Evolutionary conservation across 805 yeast genomes (phyloP), one percentile per base, ranked within the genome.

Genomic region (Starmerella bacillaris): DNA sequence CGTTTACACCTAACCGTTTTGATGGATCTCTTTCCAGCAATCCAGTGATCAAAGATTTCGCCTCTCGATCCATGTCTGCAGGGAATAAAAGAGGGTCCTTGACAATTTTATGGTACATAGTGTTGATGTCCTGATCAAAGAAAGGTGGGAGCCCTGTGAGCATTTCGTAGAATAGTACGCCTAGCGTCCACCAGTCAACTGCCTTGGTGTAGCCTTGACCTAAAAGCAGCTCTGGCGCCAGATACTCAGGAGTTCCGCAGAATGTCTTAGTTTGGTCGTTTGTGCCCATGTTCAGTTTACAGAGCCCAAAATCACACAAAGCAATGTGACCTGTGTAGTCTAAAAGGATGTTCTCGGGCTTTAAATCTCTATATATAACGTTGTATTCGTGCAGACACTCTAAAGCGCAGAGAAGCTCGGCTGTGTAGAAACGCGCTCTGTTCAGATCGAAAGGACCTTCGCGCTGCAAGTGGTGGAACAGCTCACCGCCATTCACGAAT

Each of bases 111-210:
- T 78, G 72, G 62, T 89, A 89, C 98, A 89, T 89, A 30, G 73
- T 73, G 39, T 83, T 76, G 5, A 78, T 78, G 56, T 84, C 89
- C 52, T 84, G 94, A 53, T 89, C 96, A 54, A 82, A 89, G 55
- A 82, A 89, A 27, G 98, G 98, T 4, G 98, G 98, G 46, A 89
- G 65, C 1, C 96, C 94, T 1, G 95, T 83, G 41, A 89, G 63
- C 98, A 89, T 89, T 53, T 86, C 98, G 54, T 82, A 89, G 30
- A 89, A 62, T 36, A 89, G 63, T 14, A 86, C 84, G 28, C 98
- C 98, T 47, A 89, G 63, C 1, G 98, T 89, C 98, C 98, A 89
- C 86, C 94, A 89, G 57, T 89, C 98, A 17, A 89, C 96, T 7
- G 78, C 77, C 55, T 93, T 74, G 2, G 96, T 83, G 57, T 89